Conservation (phyloP, 2,329 filamentous ascomycete genomes). For the Trichoderma sp. region DNA sequence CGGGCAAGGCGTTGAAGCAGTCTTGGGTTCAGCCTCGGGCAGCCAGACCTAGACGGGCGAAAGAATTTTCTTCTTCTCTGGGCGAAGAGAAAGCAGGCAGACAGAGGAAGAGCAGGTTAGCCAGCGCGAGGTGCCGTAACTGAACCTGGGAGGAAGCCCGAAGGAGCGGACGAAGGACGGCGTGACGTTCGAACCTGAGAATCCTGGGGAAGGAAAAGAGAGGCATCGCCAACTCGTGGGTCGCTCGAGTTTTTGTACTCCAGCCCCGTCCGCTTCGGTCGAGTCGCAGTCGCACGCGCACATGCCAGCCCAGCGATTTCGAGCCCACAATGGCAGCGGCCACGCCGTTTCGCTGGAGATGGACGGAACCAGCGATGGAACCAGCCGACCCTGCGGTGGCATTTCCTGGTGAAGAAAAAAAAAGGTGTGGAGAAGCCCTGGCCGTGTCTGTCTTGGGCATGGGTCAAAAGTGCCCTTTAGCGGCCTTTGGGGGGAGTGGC, state of each 20-base stretch:
- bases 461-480: neutral
- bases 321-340: conserved; percentile 17
- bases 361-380: conserved; percentile 7
- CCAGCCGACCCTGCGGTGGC: conserved; percentile 1
- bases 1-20: conserved; percentile 3
- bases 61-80: neutral
- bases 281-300: neutral
- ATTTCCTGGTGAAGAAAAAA: neutral
- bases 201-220: conserved; percentile 22
- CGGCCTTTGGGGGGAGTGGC: neutral
- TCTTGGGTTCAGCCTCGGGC: neutral
- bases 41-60: neutral
- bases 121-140: neutral
- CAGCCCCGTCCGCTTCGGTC: neutral
- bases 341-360: conserved; percentile 20
- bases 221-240: conserved; percentile 13
- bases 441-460: conserved; percentile 3
- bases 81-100: neutral
- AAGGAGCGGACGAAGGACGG: conserved; percentile 16
- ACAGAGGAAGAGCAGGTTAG: conserved; percentile 18
- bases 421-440: conserved; percentile 22
- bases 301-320: neutral
- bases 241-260: conserved; percentile 25
- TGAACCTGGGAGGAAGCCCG: conserved; percentile 25
- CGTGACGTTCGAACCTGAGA: conserved; percentile 20